Conservation (phyloP, 2,329 filamentous ascomycete species). For the Alternaria angustiovoidea region DNA sequence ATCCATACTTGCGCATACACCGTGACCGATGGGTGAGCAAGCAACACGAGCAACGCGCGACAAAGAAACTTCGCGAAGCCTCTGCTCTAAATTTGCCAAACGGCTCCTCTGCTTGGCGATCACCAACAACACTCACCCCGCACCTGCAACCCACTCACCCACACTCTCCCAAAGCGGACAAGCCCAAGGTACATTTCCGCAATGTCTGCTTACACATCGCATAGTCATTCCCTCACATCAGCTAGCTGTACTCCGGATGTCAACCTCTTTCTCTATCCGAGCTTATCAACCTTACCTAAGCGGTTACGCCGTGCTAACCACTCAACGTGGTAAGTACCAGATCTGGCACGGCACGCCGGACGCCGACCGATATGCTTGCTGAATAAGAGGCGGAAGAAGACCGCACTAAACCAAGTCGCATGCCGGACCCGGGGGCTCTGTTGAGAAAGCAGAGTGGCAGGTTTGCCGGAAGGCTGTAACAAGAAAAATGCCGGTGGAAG, state of each 20-base stretch:
- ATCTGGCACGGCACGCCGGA: neutral
- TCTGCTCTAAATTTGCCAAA: neutral
- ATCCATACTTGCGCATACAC: no score
- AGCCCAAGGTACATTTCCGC: slow-evolving; percentile 20
- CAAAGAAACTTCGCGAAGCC: slow-evolving; percentile 8
- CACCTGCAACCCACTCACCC: slow-evolving; percentile 13
- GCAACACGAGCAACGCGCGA: neutral
- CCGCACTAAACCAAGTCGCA: neutral
- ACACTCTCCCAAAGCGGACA: slow-evolving; percentile 15
- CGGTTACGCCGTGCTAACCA: neutral
- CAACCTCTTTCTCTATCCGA: slow-evolving; percentile 10
- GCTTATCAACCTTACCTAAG: slow-evolving; percentile 8
- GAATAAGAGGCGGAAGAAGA: slow-evolving; percentile 2
- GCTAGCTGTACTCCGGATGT: slow-evolving; percentile 3
- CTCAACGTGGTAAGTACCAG: neutral
- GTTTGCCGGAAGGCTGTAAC: neutral
- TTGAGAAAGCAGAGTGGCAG: neutral
- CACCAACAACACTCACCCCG: slow-evolving; percentile 18
- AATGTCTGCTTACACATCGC: slow-evolving; percentile 25
- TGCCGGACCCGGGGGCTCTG: neutral
- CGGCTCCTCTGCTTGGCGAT: slow-evolving; percentile 10
- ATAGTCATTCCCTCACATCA: slow-evolving; percentile 11
- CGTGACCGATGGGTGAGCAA: neutral
- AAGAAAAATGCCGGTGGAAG: slow-evolving; percentile 4
- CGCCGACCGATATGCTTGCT: neutral